phyloP scores from a whole-genome alignment of 257 asterid genomes.

The Coffea eugenioides region DNA sequence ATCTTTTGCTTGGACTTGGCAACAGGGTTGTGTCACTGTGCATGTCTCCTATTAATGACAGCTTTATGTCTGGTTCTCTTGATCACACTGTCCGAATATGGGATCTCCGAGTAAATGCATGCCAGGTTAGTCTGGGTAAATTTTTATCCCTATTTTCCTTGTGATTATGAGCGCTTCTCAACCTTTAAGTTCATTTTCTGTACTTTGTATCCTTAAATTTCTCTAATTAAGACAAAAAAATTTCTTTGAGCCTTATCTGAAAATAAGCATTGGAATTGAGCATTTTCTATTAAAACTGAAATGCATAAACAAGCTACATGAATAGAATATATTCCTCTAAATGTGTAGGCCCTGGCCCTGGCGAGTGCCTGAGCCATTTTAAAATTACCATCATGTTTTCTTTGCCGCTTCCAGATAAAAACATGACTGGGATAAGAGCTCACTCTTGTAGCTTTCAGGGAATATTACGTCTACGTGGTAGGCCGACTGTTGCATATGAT shows the following conservation, averaged over 20 bases:
- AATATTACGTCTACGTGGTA: slow-evolving; percentile 79
- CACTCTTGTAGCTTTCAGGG: slow-evolving; percentile 88
- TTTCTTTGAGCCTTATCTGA: not conserved
- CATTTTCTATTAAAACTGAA: not conserved
- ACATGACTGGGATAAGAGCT: slow-evolving; percentile 50
- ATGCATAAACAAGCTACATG: not conserved
- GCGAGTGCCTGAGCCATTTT: not conserved
- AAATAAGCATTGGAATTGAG: slow-evolving; percentile 5
- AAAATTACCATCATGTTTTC: not conserved
- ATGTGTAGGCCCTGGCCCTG: not conserved
- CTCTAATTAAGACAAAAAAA: not conserved
- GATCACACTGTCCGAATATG: slow-evolving; percentile 91
- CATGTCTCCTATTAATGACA: slow-evolving; percentile 92
- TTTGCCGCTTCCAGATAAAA: not conserved
- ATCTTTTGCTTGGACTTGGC: slow-evolving; percentile 17
- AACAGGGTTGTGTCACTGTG: slow-evolving; percentile 88
- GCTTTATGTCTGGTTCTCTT: slow-evolving; percentile 98
- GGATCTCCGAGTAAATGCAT: slow-evolving; percentile 96
- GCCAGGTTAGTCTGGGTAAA: slow-evolving; percentile 65
- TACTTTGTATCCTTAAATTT: not conserved
- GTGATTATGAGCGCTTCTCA: not conserved
- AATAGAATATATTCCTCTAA: not conserved
- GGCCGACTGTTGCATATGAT: slow-evolving; percentile 96
- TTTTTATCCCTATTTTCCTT: not conserved
- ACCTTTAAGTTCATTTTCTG: not conserved